These are phyloP conservation scores for Saccharomycopsis phalli DNA, from an alignment of 1,139 yeast genomes.

Conservation along the genomic window DNA sequence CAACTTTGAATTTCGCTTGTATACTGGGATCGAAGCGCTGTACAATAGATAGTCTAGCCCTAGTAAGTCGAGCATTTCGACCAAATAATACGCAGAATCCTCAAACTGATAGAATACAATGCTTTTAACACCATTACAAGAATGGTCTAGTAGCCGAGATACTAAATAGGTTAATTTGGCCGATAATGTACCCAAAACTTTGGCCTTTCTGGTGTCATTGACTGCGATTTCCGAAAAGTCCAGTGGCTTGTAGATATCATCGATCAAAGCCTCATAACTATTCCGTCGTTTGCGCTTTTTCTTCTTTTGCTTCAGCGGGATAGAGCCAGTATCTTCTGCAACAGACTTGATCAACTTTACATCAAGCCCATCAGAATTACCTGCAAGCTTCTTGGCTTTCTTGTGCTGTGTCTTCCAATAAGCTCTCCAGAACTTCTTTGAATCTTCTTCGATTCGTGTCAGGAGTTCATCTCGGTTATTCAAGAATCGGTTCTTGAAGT, in stretches of 20 bases:
- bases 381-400: conserved; percentile 30
- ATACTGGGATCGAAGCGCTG: conserved; percentile 47
- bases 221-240: not conserved
- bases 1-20: conserved; percentile 45
- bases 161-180: conserved; percentile 53
- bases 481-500: conserved; percentile 43
- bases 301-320: not conserved
- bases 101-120: conserved; percentile 64
- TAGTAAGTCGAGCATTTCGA: conserved; percentile 53
- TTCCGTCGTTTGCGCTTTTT: not conserved
- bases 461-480: conserved; percentile 26
- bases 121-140: conserved; percentile 39
- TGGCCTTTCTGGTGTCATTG: conserved; percentile 29
- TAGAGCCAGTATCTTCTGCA: not conserved
- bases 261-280: not conserved
- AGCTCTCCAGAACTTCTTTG: conserved; percentile 41
- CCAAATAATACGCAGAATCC: conserved; percentile 58
- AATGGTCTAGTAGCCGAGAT: conserved; percentile 44
- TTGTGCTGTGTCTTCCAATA: conserved; percentile 37
- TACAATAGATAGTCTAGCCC: conserved; percentile 56
- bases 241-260: not conserved
- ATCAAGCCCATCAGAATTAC: conserved; percentile 22
- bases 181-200: conserved; percentile 49
- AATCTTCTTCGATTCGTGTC: conserved; percentile 28
- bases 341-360: not conserved